Evolutionary conservation across 345 rosid genomes (phyloP), one percentile per base, ranked within the genome.

Genomic region (Carallia brachiata): DNA sequence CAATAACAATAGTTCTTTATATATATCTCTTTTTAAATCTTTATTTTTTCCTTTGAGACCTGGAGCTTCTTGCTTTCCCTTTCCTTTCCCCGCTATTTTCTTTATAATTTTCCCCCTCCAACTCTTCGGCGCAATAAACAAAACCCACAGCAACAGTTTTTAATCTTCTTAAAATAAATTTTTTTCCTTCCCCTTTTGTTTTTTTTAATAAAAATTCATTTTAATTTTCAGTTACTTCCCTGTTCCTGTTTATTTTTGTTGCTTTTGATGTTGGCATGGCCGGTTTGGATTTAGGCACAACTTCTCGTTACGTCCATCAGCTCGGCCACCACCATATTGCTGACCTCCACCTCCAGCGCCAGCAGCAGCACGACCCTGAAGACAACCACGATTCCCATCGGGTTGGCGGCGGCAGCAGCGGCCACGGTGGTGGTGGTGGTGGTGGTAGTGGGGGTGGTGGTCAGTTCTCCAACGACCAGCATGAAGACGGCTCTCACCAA

Each of bases 201-300:
- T 65, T 73, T 69, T 62, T 62, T 19, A 44, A 50, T 58, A 73
- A 57, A 67, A 18, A 63, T 39, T 52, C 48, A 61, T 64, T 76
- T 77, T 77, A 37, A 63, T 71, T 75, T 61, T 57, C 52, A 62
- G 66, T 65, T 10, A 15, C 12, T 44, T 0, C 50, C 16, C 16
- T 10, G 15, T 44, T 12, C 16, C 50, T 44, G 50, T 62, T 68
- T 61, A 70, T 79, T 83, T 72, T 70, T 59, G 64, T 76, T 76
- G 52, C 52, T 74, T 55, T 75, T 73, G 76, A 73, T 82, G 82
- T 63, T 71, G 61, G 75, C 73, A 86, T 87, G 90, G 87, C 90
- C 58, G 88, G 90, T 77, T 81, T 86, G 73, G 90, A 86, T 86
- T 84, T 86, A 77, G 86, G 90, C 66, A 82, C 90, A 5, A 76